Evolutionary conservation across 257 asterid genomes (phyloP).

Genomic region (Petunia axillaris): DNA sequence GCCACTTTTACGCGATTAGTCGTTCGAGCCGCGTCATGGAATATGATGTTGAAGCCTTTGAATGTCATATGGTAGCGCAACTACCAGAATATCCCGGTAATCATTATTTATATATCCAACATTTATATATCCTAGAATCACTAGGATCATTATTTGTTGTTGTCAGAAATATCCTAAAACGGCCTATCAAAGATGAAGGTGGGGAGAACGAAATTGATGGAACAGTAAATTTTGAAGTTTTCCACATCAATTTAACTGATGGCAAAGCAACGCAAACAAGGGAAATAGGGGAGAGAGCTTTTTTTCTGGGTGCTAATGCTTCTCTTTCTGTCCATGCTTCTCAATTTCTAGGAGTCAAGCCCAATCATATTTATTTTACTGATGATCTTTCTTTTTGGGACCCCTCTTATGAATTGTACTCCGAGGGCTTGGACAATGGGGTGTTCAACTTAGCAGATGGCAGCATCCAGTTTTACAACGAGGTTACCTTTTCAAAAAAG

Average conservation of each 20-base stretch:
- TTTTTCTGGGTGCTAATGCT: neutral
- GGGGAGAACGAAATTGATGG: neutral
- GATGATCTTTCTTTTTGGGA: neutral
- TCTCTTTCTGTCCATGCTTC: neutral
- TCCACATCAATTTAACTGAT: neutral
- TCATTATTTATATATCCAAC: too few species aligned
- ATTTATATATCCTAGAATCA: neutral
- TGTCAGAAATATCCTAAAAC: neutral
- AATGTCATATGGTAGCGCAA: neutral
- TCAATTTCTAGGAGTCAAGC: neutral
- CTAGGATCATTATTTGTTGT: neutral
- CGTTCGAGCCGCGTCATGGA: neutral
- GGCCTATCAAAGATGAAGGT: neutral
- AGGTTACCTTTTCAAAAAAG: too few species aligned
- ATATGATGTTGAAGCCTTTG: neutral
- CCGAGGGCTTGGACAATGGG: neutral
- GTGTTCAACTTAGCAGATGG: neutral
- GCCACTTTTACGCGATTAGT: neutral
- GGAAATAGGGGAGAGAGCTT: neutral
- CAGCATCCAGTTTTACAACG: neutral
- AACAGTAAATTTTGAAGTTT: neutral
- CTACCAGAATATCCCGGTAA: neutral
- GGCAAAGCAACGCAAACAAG: neutral
- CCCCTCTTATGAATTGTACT: neutral
- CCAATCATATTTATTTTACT: neutral